Evolutionary conservation across 148 eudicot species (phyloP), one percentile per base, ranked within the genome.

Genomic region (Vaccinium vitisidaea): DNA sequence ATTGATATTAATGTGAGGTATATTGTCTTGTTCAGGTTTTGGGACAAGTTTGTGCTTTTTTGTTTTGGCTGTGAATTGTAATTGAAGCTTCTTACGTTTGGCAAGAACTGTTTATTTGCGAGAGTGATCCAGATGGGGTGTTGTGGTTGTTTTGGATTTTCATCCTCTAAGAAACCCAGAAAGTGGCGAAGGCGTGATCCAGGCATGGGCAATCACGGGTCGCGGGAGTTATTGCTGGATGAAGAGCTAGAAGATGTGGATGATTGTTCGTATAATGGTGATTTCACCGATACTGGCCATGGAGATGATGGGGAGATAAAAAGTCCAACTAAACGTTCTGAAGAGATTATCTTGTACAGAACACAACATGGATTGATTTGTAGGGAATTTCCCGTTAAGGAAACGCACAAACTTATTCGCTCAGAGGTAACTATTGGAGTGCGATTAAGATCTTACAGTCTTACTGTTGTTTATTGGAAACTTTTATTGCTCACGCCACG

Each of bases 101-200:
- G 67, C 75, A 86, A 88, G 87, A 75, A 84, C 18, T 63, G 76
- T 82, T 81, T 87, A 18, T 25, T 92, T 77, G 90, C 67, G 82
- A 89, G 91, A 84, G 83, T 84, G 63, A 86, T 91, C 84, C 93
- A 92, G 86, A 97, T 95, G 96, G 98, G 96, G 14, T 97, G 98
- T 83, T 97, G 98, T 87, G 93, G 98, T 80, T 97, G 99, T 89
- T 97, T 97, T 84, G 98, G 99, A 80, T 91, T 97, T 84, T 88
- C 93, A 23, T 90, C 92, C 80, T 77, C 91, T 12, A 88, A 90
- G 85, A 92, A 92, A 87, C 79, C 87, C 0, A 90, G 90, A 86
- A 87, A 83, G 84, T 80, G 39, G 39, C 56, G 84, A 43, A 89
- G 90, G 90, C 92, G 89, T 77, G 77, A 50, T 53, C 77, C 74